A percentile compares a stretch with the other conserved stretches of the same genome.
Evolutionary conservation across 163 green algal genomes (phyloP).

Genomic region (Volvox carteri): DNA sequence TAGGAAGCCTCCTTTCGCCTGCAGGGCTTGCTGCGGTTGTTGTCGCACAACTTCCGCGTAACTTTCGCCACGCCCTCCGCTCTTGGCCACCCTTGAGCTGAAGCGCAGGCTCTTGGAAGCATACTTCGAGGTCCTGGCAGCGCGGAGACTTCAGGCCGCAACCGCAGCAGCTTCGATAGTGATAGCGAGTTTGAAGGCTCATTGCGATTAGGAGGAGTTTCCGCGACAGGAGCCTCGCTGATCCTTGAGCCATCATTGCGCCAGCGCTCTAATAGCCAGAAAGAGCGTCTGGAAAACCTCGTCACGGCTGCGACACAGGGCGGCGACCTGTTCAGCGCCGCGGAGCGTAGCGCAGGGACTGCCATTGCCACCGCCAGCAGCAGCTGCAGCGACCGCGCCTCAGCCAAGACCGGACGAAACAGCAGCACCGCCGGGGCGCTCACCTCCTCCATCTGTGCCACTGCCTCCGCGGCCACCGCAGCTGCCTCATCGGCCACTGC

Average conservation of each 20-base stretch:
- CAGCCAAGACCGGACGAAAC: neutral
- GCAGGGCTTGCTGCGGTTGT: neutral
- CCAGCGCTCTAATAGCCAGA: neutral
- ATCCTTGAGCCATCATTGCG: neutral
- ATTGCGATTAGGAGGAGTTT: neutral
- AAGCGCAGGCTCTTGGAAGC: constrained; percentile 2
- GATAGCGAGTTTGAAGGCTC: neutral
- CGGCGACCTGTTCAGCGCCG: neutral
- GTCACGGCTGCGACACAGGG: neutral
- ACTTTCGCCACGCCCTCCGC: neutral
- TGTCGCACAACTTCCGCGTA: neutral
- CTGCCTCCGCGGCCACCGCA: neutral
- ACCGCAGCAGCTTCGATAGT: neutral
- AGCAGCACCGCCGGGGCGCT: neutral
- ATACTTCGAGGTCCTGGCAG: constrained; percentile 7
- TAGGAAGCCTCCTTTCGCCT: too few species aligned
- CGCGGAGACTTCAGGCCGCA: neutral
- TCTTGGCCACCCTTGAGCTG: neutral
- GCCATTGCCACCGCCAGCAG: neutral
- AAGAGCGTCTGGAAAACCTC: neutral
- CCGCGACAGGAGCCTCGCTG: neutral
- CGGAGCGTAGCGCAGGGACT: neutral
- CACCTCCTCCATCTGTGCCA: too few species aligned
- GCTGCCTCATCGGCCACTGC: neutral
- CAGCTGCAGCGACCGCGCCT: neutral